Evolutionary conservation across 192 early-diverging fungal species (phyloP).

Genomic region (Backusella tarrabulga): DNA sequence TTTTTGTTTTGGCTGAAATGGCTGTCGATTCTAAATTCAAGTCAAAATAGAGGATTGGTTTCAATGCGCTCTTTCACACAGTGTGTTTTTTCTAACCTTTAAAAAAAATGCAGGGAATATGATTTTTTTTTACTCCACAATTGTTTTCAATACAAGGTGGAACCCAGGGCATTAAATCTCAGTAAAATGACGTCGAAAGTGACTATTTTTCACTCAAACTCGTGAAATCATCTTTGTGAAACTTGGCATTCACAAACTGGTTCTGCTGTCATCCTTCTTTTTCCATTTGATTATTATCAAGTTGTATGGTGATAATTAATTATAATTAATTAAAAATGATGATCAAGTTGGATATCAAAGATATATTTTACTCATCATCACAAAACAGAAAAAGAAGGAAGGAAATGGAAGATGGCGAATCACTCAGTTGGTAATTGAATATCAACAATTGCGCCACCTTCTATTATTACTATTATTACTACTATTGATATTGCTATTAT

Average conservation of each 20-base stretch:
- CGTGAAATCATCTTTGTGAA: background rate
- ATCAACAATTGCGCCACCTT: background rate
- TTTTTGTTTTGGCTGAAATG: background rate
- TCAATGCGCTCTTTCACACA: background rate
- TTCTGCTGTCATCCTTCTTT: too few species aligned
- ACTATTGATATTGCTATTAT: background rate
- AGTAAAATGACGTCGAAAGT: conserved; percentile 6
- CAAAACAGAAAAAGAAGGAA: background rate
- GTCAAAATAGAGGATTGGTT: background rate
- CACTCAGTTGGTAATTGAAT: background rate
- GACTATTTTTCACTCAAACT: background rate
- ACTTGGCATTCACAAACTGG: background rate
- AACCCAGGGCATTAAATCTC: conserved; percentile 13
- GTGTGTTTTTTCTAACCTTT: background rate
- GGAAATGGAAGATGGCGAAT: background rate
- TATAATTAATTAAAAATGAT: too few species aligned
- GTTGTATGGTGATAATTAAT: background rate
- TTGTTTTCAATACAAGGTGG: conserved; percentile 8
- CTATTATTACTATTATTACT: too few species aligned
- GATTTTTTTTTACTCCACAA: conserved; percentile 6
- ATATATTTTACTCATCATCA: background rate
- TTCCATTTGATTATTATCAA: too few species aligned
- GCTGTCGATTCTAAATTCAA: background rate
- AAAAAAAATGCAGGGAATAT: conserved; percentile 12
- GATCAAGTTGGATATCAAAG: background rate